phyloP scores from a whole-genome alignment of 1,139 yeast species.

The Saccharomyces hybrid region DNA sequence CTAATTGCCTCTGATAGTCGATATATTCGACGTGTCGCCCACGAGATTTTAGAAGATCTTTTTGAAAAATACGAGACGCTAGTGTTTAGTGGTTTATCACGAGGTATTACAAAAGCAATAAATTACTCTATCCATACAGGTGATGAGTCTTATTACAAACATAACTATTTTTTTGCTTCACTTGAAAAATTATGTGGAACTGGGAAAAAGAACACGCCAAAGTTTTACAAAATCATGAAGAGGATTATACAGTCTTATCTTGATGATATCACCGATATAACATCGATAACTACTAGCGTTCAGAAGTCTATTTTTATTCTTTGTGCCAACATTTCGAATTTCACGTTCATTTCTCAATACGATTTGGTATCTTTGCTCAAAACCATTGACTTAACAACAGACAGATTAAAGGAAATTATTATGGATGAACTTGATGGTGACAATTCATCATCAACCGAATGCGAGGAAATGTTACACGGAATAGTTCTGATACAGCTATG shows the following conservation, averaged over 20 bases:
- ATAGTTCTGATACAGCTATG: conserved; percentile 8
- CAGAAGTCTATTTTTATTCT: conserved; percentile 16
- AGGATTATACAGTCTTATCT: conserved; percentile 13
- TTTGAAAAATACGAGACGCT: conserved; percentile 64
- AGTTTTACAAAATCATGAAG: conserved; percentile 14
- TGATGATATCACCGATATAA: conserved; percentile 7
- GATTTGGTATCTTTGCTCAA: conserved; percentile 18
- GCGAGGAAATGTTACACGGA: not conserved
- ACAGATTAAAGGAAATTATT: conserved; percentile 22
- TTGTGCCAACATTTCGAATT: conserved; percentile 16
- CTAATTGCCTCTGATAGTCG: too few relatives aligned
- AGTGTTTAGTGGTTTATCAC: conserved; percentile 55
- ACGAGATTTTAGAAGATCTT: conserved; percentile 42
- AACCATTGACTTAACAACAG: conserved; percentile 18
- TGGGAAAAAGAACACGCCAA: conserved; percentile 15
- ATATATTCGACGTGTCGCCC: too few relatives aligned
- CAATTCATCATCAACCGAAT: not conserved
- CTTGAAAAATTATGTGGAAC: conserved; percentile 12
- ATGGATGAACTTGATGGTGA: conserved; percentile 11
- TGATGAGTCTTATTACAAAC: conserved; percentile 19
- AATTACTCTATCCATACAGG: conserved; percentile 33
- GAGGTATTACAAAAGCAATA: conserved; percentile 55
- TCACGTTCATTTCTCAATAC: conserved; percentile 17
- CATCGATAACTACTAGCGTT: not conserved
- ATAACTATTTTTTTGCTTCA: conserved; percentile 16